Evolutionary conservation across 768 basidiomycete species (phyloP), one percentile per base, ranked within the genome.

Genomic region (Pleurotus djamor): DNA sequence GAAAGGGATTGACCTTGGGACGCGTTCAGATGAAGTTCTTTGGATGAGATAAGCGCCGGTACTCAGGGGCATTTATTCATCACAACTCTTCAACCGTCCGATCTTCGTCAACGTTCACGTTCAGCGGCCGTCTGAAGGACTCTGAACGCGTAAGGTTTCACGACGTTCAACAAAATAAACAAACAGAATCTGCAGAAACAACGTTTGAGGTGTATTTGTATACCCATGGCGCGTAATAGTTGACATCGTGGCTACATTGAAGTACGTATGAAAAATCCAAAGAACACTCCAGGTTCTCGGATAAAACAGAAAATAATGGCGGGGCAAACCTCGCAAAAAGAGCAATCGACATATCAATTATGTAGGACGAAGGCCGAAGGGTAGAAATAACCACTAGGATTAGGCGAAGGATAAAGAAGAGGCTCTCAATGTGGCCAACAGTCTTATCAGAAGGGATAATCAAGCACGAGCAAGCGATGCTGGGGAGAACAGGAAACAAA

Each of bases 161-260:
- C 21, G 21, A 28, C 1, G 2, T 28, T 28, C 21, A 28, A 28
- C 21, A 28, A 28, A 1, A 1, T 28, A 1, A 28, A 3, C 1
- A 3, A 28, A 28, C 21, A 28, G 21, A 28, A 28, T 28, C 21
- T 28, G 21, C 21, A 28, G 21, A 28, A 28, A 28, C 21, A 28
- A 28, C 2, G 21, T 28, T 28, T 28, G 21, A 28, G 21, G 21
- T 28, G 21, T 28, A 28, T 28, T 28, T 28, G 21, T 28, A 28
- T 28, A 28, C 21, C 21, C 21, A 28, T 28, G 21, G 21, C 21
- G 54, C 41, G 54, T 21, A 44, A 56, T 21, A 38, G 12, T 28
- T 21, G 54, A 56, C 35, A 56, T 56, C 41, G 28, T 56, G 54
- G 38, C 54, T 43, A 56, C 41, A 43, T 41, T 47, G 45, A 47